Evolutionary conservation across 345 rosid genomes (phyloP).

Genomic region (Citrus reticulata): DNA sequence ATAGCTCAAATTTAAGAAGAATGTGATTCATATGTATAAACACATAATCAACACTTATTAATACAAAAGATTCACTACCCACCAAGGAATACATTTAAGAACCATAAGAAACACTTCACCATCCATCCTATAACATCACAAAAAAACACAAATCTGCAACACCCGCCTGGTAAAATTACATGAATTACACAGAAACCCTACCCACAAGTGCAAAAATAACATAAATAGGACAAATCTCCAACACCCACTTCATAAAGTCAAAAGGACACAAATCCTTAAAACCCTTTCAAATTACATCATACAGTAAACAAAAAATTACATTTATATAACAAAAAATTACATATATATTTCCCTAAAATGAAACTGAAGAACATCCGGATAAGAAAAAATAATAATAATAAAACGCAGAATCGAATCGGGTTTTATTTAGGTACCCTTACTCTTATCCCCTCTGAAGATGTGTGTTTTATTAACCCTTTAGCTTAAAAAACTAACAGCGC

Average conservation of each 20-base stretch:
- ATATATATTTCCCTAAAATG: neutral
- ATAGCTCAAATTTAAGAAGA: neutral
- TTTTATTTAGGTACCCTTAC: neutral
- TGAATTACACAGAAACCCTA: neutral
- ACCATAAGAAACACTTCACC: neutral
- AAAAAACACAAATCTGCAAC: neutral
- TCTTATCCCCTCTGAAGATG: neutral
- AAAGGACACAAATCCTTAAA: neutral
- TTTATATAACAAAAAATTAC: neutral
- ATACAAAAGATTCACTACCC: neutral
- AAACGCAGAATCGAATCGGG: neutral
- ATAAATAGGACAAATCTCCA: constrained; percentile 4
- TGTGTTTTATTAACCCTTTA: neutral
- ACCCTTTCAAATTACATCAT: neutral
- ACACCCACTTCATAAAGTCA: constrained; percentile 5
- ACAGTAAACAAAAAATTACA: neutral
- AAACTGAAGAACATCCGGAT: neutral
- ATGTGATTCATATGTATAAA: neutral
- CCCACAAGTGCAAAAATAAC: constrained; percentile 1
- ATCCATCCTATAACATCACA: neutral
- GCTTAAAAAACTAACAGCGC: neutral
- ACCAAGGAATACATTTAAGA: neutral
- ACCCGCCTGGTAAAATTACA: neutral
- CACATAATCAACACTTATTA: neutral
- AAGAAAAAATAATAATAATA: neutral